Evolutionary conservation across 139 green algal genomes (phyloP).

Genomic region (Microglena sp.): DNA sequence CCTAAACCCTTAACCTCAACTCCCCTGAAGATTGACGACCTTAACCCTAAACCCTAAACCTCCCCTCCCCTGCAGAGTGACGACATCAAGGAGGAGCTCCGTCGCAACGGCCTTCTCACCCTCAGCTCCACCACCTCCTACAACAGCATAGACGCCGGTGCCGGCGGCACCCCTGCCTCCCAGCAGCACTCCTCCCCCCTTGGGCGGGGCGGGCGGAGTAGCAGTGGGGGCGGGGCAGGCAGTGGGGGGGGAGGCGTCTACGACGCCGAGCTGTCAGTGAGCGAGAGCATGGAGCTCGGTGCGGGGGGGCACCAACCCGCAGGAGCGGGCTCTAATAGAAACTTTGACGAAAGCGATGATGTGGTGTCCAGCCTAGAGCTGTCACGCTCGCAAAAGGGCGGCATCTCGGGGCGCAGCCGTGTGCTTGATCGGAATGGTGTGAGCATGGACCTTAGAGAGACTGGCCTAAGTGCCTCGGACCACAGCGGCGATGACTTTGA

Average conservation of each 20-base stretch:
- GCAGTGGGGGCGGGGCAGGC: background rate
- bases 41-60: too few species aligned
- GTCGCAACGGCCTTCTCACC: background rate
- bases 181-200: background rate
- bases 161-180: background rate
- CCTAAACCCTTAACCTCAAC: too few species aligned
- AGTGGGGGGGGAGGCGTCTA: background rate
- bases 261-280: constrained; percentile 6
- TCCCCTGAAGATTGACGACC: too few species aligned
- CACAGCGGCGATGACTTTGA: constrained; percentile 3
- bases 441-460: constrained; percentile 17
- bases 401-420: too few species aligned
- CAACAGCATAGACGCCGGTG: background rate
- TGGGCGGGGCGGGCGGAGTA: background rate
- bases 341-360: background rate
- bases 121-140: background rate
- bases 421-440: background rate
- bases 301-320: background rate
- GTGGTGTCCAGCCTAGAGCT: too few species aligned
- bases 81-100: constrained; percentile 12
- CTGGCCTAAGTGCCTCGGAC: constrained; percentile 8
- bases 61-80: too few species aligned
- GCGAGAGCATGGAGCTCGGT: background rate
- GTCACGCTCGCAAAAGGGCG: background rate
- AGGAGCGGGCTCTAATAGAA: background rate